Base-by-base conservation (phyloP, 306 rosid species). In the Lablab purpureus region DNA sequence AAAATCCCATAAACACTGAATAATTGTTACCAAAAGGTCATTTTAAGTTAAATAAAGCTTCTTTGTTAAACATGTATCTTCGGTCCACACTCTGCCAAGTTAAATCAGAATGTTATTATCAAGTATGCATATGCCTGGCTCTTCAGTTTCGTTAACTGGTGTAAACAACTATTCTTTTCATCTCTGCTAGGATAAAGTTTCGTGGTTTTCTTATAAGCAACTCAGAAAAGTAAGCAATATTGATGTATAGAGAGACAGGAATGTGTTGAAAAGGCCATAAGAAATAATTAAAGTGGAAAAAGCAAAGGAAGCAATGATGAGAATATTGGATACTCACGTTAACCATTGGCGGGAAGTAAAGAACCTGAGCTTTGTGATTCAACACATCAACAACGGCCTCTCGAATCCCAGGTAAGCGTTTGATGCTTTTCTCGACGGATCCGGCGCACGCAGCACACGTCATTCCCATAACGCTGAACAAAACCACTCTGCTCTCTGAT, bases 381-480 rank as follows among this genome's bases (percentile, higher is more conserved):
- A 90, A 65, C 71, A 92, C 92, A 77, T 94, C 98, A 11, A 90
- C 90, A 4, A 83, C 73, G 1, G 96, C 93, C 17, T 92, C 84
- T 6, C 67, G 85, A 36, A 94, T 88, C 1, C 98, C 97, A 0
- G 91, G 92, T 15, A 94, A 91, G 18, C 91, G 89, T 73, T 94
- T 94, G 74, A 94, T 17, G 18, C 94, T 80, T 74, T 90, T 94
- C 79, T 94, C 97, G 0, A 92, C 86, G 0, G 93, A 90, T 27
- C 90, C 92, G 18, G 97, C 94, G 9, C 97, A 92, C 0, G 97
- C 97, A n/a, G 89, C 77, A 49, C 98, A 90, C 0, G 89, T 94
- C 94, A 94, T 90, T 51, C 97, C 97, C 34, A 30, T 5, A 17
- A 94, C 93, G 0, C 74, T 22, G 27, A 94, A 40, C 4, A 40